Evolutionary conservation across 2,329 filamentous ascomycete genomes (phyloP).

Genomic region (Apiospora arundinis): DNA sequence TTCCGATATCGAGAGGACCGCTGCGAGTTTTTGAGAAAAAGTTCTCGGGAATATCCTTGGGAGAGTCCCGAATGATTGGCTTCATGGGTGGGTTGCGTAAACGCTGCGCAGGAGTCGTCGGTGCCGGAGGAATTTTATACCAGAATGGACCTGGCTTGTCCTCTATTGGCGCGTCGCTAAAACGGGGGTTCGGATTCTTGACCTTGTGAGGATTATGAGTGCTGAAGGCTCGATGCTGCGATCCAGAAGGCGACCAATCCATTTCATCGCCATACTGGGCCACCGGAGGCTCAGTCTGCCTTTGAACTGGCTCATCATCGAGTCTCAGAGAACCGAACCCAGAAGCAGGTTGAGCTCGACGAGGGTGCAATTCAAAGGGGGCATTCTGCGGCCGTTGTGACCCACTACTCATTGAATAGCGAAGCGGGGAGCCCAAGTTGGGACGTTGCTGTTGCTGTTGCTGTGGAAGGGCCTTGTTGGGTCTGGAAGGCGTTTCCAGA

Average conservation of each 20-base stretch:
- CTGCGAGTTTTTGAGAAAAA: constrained; percentile 50
- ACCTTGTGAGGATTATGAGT: constrained; percentile 47
- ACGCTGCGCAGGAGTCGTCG: constrained; percentile 68
- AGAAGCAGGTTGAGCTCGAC: constrained; percentile 22
- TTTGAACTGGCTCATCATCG: constrained; percentile 25
- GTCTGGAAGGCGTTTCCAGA: background rate
- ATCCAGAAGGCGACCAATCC: constrained; percentile 74
- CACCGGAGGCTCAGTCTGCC: constrained; percentile 27
- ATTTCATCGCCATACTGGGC: constrained; percentile 63
- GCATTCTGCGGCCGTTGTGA: constrained; percentile 21
- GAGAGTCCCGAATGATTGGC: constrained; percentile 56
- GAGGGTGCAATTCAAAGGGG: constrained; percentile 19
- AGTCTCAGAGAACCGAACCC: constrained; percentile 31
- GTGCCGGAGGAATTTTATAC: constrained; percentile 73
- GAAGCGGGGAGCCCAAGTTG: background rate
- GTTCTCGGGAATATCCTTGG: constrained; percentile 52
- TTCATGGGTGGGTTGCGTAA: constrained; percentile 66
- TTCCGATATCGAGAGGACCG: constrained; percentile 34
- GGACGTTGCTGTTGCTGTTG: background rate
- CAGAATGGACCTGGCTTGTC: constrained; percentile 64
- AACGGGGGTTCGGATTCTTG: constrained; percentile 50
- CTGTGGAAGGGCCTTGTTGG: background rate
- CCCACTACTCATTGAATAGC: background rate
- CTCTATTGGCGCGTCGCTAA: constrained; percentile 53
- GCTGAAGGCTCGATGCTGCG: constrained; percentile 62